These are phyloP conservation scores for Fomitopsis palustris DNA, from an alignment of 1,284 basidiomycete species.

Conservation along the genomic window DNA sequence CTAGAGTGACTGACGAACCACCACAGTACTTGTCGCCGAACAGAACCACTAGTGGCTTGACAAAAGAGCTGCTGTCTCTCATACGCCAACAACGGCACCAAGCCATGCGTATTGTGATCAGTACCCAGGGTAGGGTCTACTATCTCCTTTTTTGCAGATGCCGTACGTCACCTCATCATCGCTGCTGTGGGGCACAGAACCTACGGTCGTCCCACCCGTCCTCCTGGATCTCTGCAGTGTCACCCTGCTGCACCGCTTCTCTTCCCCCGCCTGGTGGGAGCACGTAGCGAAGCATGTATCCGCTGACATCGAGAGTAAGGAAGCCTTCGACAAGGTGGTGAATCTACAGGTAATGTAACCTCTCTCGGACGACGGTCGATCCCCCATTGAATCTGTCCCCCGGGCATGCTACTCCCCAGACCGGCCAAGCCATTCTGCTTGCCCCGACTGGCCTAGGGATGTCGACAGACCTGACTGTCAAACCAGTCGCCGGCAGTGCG, in stretches of 20 bases:
- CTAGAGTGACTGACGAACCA: neutral
- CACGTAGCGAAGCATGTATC: constrained; percentile 66
- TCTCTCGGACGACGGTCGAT: neutral
- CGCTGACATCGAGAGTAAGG: constrained; percentile 50
- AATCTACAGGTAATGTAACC: constrained; percentile 47
- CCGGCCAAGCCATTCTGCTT: constrained; percentile 62
- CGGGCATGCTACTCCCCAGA: constrained; percentile 33
- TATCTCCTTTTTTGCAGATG: constrained; percentile 29
- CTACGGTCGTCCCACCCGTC: constrained; percentile 65
- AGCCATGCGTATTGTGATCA: constrained; percentile 29
- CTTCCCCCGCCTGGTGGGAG: constrained; percentile 70
- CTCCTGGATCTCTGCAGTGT: constrained; percentile 67
- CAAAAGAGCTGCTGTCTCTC: constrained; percentile 28
- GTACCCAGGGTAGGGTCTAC: constrained; percentile 23
- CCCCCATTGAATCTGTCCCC: neutral
- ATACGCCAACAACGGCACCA: constrained; percentile 33
- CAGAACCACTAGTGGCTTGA: constrained; percentile 21
- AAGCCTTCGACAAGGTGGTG: constrained; percentile 66
- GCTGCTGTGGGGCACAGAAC: constrained; percentile 41
- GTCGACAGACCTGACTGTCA: constrained; percentile 2
- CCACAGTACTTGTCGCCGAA: constrained; percentile 23
- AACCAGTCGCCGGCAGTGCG: neutral
- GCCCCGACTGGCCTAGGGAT: constrained; percentile 56
- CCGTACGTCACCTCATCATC: neutral
- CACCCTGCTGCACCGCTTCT: constrained; percentile 66